Conservation (phyloP, 2,329 filamentous ascomycete species). For the Dactylellina haptotyla region DNA sequence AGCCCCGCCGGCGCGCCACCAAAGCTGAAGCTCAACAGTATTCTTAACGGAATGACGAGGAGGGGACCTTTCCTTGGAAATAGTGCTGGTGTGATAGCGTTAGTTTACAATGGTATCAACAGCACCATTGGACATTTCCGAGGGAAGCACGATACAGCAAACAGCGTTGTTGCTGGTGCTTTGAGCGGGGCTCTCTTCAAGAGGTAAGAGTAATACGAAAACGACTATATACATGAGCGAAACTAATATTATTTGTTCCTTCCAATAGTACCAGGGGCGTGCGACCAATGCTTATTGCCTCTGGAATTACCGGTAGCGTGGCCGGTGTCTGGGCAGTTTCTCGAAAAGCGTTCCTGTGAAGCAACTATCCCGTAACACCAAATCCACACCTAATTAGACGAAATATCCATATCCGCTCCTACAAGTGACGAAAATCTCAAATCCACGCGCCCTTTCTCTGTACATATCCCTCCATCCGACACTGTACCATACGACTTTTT, state of each 20-base stretch:
- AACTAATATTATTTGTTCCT: slow-evolving; percentile 7
- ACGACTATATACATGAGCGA: neutral
- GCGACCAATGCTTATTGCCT: slow-evolving; percentile 92
- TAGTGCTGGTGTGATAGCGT: slow-evolving; percentile 92
- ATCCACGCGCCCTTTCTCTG: slow-evolving; percentile 19
- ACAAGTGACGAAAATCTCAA: neutral
- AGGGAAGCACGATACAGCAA: slow-evolving; percentile 88
- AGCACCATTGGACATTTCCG: slow-evolving; percentile 80
- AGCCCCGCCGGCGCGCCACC: slow-evolving; percentile 77
- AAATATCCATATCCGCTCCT: neutral
- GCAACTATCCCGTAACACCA: neutral
- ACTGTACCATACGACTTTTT: slow-evolving; percentile 48
- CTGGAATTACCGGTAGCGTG: slow-evolving; percentile 84
- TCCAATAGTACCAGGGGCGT: slow-evolving; percentile 79
- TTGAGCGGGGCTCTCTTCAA: slow-evolving; percentile 96
- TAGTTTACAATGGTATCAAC: slow-evolving; percentile 95
- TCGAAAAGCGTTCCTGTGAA: slow-evolving; percentile 55
- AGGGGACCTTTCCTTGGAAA: slow-evolving; percentile 95
- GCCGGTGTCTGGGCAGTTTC: slow-evolving; percentile 87
- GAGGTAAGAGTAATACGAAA: slow-evolving; percentile 57
- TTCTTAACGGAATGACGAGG: slow-evolving; percentile 91
- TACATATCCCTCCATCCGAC: slow-evolving; percentile 44
- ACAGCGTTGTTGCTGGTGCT: slow-evolving; percentile 84
- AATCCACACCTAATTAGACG: neutral
- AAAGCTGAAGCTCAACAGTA: slow-evolving; percentile 90